Conservation (phyloP, 371 early-diverging fungal species). For the Sporodiniella umbellata region DNA sequence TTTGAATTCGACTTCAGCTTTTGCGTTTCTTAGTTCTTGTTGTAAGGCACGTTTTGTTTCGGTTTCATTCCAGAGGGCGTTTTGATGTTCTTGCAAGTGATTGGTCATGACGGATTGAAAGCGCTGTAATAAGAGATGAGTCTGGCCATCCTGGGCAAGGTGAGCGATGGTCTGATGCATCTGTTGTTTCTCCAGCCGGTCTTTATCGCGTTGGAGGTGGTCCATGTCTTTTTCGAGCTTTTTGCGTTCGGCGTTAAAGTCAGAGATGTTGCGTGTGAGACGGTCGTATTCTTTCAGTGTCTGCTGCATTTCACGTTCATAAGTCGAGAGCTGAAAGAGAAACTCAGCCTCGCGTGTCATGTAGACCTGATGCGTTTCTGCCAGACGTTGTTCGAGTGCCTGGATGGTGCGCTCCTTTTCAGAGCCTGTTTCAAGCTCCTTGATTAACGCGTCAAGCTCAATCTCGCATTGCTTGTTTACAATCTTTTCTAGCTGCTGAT, state of each 20-base stretch:
- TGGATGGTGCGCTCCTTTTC: neutral
- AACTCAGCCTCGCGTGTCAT: constrained; percentile 33
- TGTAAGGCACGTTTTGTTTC: constrained; percentile 39
- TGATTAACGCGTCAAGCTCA: neutral
- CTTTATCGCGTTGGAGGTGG: constrained; percentile 21
- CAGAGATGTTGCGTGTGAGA: constrained; percentile 43
- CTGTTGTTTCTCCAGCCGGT: constrained; percentile 25
- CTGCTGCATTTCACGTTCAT: constrained; percentile 40
- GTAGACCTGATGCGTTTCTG: constrained; percentile 25
- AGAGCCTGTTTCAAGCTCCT: neutral
- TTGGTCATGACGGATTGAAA: no score
- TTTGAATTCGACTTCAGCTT: constrained; percentile 44
- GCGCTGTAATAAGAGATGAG: constrained; percentile 43
- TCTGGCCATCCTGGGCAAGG: constrained; percentile 23
- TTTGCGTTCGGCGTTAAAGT: constrained; percentile 42
- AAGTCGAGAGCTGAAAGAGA: constrained; percentile 33
- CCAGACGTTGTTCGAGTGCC: neutral
- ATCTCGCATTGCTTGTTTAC: neutral
- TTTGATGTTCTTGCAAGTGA: no score
- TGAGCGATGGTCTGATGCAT: constrained; percentile 26
- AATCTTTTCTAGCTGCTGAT: neutral
- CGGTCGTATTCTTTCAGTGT: constrained; percentile 49
- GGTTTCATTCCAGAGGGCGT: no score
- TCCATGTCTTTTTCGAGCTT: constrained; percentile 25
- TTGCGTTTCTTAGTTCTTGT: constrained; percentile 33